phyloP scores from a whole-genome alignment of 2,329 filamentous ascomycete species.

The Lasiodiplodia hormozganensis region DNA sequence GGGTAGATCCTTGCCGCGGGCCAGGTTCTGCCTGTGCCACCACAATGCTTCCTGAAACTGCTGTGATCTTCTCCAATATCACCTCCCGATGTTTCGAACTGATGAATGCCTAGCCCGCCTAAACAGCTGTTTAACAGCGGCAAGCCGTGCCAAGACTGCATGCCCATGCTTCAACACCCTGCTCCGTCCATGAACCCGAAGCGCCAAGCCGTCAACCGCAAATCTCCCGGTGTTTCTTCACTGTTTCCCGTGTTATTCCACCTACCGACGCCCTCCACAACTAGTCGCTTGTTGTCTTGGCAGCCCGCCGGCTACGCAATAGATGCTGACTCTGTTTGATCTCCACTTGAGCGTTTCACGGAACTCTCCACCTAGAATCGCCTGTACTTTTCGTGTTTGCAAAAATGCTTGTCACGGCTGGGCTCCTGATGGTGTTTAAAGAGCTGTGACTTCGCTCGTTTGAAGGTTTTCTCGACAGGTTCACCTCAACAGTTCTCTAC shows the following conservation, averaged over 20 bases:
- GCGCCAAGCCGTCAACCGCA: constrained; percentile 3
- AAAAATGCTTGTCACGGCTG: constrained; percentile 9
- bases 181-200: constrained; percentile 10
- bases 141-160: constrained; percentile 24
- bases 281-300: background rate
- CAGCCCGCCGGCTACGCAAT: constrained; percentile 9
- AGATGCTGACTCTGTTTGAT: background rate
- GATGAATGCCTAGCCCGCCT: constrained; percentile 23
- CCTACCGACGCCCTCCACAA: constrained; percentile 19
- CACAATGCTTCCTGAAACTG: background rate
- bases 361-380: constrained; percentile 4
- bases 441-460: background rate
- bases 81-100: constrained; percentile 27
- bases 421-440: constrained; percentile 13
- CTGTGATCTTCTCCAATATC: background rate
- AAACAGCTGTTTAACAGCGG: constrained; percentile 16
- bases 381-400: background rate
- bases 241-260: constrained; percentile 22
- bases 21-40: constrained; percentile 15
- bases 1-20: background rate
- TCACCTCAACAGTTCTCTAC: constrained; percentile 25
- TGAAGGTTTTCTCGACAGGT: constrained; percentile 7
- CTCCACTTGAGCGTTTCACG: constrained; percentile 14
- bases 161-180: background rate
- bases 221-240: constrained; percentile 16